Evolutionary conservation across 2,329 filamentous ascomycete species (phyloP).

Genomic region (Fusarium veterinarium): DNA sequence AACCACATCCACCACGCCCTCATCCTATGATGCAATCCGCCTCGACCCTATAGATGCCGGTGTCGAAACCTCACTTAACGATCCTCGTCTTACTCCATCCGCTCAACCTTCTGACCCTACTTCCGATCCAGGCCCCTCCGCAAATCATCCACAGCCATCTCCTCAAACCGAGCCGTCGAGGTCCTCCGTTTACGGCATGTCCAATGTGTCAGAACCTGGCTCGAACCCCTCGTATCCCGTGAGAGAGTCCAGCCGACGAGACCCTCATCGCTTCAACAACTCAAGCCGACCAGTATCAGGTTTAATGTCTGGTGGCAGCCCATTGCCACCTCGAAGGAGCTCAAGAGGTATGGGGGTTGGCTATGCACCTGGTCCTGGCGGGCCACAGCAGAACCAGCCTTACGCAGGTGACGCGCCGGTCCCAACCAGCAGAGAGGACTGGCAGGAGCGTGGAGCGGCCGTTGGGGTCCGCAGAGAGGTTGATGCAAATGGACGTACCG

Average conservation of each 20-base stretch:
- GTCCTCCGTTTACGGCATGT: slow-evolving; percentile 65
- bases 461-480: slow-evolving; percentile 84
- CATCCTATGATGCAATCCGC: slow-evolving; percentile 39
- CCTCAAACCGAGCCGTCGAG: slow-evolving; percentile 39
- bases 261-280: slow-evolving; percentile 70
- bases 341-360: slow-evolving; percentile 77
- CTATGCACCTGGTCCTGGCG: slow-evolving; percentile 53
- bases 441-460: slow-evolving; percentile 95
- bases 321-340: slow-evolving; percentile 78
- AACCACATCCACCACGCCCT: slow-evolving; percentile 29
- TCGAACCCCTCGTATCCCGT: slow-evolving; percentile 64
- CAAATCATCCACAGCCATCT: slow-evolving; percentile 27
- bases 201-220: slow-evolving; percentile 72
- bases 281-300: slow-evolving; percentile 64
- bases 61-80: slow-evolving; percentile 36
- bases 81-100: slow-evolving; percentile 37
- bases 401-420: slow-evolving; percentile 56
- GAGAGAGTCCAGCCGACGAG: slow-evolving; percentile 76
- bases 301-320: slow-evolving; percentile 62
- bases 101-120: slow-evolving; percentile 26
- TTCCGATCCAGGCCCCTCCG: slow-evolving; percentile 24
- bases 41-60: slow-evolving; percentile 41
- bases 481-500: slow-evolving; percentile 84
- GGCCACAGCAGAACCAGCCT: slow-evolving; percentile 27
- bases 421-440: slow-evolving; percentile 81